Percentiles rank a stretch among this genome's conserved stretches.
These are phyloP conservation scores for Plantago ovata DNA, from an alignment of 257 asterid species.

Conservation along the genomic window DNA sequence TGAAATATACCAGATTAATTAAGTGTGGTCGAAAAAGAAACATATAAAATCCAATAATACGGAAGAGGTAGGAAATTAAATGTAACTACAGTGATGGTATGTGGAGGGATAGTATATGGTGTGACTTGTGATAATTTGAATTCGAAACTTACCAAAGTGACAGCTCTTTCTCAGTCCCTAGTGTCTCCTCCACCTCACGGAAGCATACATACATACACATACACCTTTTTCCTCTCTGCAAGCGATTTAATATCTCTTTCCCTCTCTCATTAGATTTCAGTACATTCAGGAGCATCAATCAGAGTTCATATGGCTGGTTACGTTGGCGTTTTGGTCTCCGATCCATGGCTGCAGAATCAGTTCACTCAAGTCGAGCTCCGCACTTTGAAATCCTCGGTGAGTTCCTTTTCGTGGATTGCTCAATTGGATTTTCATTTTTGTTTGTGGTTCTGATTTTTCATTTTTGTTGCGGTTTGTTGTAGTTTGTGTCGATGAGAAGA, in stretches of 20 bases:
- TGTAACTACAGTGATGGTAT: too few relatives aligned
- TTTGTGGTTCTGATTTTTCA: slow-evolving; percentile 22
- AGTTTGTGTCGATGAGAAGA: slow-evolving; percentile 75
- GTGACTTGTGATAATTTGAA: too few relatives aligned
- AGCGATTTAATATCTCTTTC: too few relatives aligned
- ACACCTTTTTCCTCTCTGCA: slow-evolving; percentile 18
- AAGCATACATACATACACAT: too few relatives aligned
- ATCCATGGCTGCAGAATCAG: slow-evolving; percentile 98
- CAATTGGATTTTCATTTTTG: neutral
- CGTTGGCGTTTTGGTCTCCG: slow-evolving; percentile 77
- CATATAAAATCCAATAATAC: too few relatives aligned
- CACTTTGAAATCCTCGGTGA: slow-evolving; percentile 72
- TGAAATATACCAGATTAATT: too few relatives aligned
- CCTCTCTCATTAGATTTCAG: neutral
- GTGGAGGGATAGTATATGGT: too few relatives aligned
- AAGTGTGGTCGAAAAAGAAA: too few relatives aligned
- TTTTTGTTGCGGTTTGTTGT: slow-evolving; percentile 23
- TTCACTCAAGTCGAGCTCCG: slow-evolving; percentile 94
- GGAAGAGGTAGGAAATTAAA: too few relatives aligned
- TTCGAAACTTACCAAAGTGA: slow-evolving; percentile 26
- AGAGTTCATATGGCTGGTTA: slow-evolving; percentile 70
- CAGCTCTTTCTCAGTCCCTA: slow-evolving; percentile 74
- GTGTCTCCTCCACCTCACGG: slow-evolving; percentile 41
- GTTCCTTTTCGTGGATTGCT: slow-evolving; percentile 12
- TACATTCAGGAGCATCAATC: neutral